phyloP scores from a whole-genome alignment of 345 rosid genomes.

The Alliaria petiolata region DNA sequence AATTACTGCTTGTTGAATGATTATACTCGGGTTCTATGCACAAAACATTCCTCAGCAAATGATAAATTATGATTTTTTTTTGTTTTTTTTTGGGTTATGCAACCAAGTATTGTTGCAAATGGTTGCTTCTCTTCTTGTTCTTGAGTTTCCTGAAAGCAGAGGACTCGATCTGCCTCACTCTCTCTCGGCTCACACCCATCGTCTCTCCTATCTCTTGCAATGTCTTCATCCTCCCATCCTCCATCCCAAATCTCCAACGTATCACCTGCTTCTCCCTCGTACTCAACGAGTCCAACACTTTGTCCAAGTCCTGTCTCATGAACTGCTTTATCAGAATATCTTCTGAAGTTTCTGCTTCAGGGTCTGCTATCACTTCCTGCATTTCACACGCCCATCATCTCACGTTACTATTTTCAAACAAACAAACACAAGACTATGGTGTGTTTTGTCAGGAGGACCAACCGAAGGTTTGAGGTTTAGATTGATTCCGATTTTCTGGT shows the following conservation, averaged over 20 bases:
- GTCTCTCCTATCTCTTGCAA: conserved; percentile 91
- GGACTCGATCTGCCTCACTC: conserved; percentile 83
- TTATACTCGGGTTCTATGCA: conserved; percentile 23
- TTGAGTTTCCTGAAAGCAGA: conserved; percentile 79
- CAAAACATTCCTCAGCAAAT: conserved; percentile 22
- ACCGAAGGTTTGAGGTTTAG: conserved; percentile 85
- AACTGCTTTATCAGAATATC: conserved; percentile 62
- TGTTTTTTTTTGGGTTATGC: conserved; percentile 29
- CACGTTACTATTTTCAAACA: background rate
- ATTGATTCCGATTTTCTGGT: conserved; percentile 77
- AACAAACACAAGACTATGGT: background rate
- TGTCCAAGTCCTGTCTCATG: conserved; percentile 78
- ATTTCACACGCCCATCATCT: background rate
- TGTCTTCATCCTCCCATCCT: conserved; percentile 83
- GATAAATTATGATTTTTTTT: background rate
- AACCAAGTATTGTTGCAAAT: conserved; percentile 66
- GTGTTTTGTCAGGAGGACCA: conserved; percentile 5
- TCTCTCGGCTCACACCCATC: conserved; percentile 87
- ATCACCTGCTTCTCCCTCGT: conserved; percentile 77
- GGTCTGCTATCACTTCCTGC: conserved; percentile 86
- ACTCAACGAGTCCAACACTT: conserved; percentile 66
- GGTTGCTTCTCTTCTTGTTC: conserved; percentile 71
- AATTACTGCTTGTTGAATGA: conserved; percentile 14
- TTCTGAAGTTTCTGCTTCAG: conserved; percentile 74
- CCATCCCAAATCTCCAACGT: conserved; percentile 87